Percentiles rank a stretch among this genome's conserved stretches.
Evolutionary conservation across 2,329 filamentous ascomycete genomes (phyloP).

Genomic region (Fusarium sp.): DNA sequence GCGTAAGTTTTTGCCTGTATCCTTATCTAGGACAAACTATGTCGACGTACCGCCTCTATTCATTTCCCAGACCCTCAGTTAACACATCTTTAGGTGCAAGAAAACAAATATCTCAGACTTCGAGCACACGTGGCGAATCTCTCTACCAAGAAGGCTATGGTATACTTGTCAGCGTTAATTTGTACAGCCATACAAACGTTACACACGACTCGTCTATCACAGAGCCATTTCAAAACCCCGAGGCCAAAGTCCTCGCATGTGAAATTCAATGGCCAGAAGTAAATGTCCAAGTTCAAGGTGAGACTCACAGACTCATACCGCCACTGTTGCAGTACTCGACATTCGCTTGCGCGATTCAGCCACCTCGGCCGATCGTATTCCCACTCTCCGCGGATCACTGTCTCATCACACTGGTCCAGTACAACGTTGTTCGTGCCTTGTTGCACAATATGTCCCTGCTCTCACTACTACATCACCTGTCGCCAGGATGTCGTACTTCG

Average conservation of each 20-base stretch:
- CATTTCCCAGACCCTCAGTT: background rate
- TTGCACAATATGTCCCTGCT: background rate
- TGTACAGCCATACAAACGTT: background rate
- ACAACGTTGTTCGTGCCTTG: background rate
- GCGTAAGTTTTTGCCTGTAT: background rate
- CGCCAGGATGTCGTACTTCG: background rate
- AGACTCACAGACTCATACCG: background rate
- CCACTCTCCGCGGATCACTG: background rate
- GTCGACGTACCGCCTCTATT: background rate
- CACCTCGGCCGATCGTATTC: background rate
- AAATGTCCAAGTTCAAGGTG: too few relatives aligned
- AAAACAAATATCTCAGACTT: background rate
- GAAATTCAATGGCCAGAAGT: fast-evolving
- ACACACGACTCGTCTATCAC: background rate
- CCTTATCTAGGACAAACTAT: too few relatives aligned
- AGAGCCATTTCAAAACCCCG: background rate
- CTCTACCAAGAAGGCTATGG: background rate
- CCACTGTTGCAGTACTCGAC: background rate
- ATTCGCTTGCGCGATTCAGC: background rate
- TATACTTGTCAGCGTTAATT: background rate
- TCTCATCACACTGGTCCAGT: background rate
- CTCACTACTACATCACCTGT: background rate
- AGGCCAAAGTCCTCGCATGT: background rate
- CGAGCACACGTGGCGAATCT: background rate
- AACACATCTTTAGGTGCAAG: background rate